Base-by-base conservation (phyloP, 257 asterid genomes). In the Plantago ovata region DNA sequence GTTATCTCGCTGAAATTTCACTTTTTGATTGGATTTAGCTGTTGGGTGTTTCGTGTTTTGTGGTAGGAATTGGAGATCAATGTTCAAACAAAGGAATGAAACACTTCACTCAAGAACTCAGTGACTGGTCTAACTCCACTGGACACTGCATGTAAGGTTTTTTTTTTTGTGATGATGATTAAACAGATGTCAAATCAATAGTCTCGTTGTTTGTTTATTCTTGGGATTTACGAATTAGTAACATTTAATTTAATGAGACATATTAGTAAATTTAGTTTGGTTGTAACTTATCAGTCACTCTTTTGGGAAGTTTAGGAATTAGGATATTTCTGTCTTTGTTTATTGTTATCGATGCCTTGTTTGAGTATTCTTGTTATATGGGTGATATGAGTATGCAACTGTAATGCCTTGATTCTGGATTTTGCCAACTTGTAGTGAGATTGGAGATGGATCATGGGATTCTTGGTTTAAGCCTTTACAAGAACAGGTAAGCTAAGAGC, bases 401-500 rank as follows among this genome's bases (percentile, higher is more conserved):
- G 24, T 43, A 53, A 19, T 36, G n/a, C n/a, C n/a, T n/a, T n/a
- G n/a, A 15, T 9, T 64, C 60, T 62, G 7, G 36, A 33, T 13
- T 68, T 47, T 60, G 36, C 16, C 52, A 57, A 49, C 55, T 45
- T 59, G 7, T 56, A 87, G 97, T 72, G 97, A 90, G 79, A 79
- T 90, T 63, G 97, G 97, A 69, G 72, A 72, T 79, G 97, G 97
- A 58, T 36, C 90, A 13, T 84, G 95, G 97, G 97, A 85, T 71
- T 91, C 98, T 63, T 91, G 96, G 98, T 91, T 91, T 73, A 91
- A 68, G 84, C 80, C 92, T 53, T 75, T 87, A 23, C 76, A 73
- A 38, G 84, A 85, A 62, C 98, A 91, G 94, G 98, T 81, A 67
- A 51, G 7, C 33, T 20, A 7, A 19, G 28, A 60, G 19, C 48